Percentiles rank a stretch among this genome's conserved stretches.
phyloP scores from a whole-genome alignment of 306 rosid genomes.

The Rubus idaeus region DNA sequence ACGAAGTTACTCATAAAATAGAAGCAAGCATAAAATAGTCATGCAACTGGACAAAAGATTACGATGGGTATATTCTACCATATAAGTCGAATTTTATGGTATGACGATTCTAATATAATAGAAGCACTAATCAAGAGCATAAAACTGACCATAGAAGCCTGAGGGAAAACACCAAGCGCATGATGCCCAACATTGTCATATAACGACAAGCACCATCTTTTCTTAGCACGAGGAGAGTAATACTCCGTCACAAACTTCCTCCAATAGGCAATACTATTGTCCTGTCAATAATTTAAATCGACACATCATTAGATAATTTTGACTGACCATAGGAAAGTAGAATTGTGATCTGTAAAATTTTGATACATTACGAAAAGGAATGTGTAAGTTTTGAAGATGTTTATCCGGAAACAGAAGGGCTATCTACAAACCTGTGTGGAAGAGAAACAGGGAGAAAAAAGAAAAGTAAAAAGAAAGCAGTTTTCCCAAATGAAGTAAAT shows the following conservation, averaged over 20 bases:
- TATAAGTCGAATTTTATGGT: not conserved
- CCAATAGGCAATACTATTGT: constrained; percentile 94
- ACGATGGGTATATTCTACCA: not conserved
- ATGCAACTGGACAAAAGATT: not conserved
- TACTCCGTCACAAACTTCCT: constrained; percentile 94
- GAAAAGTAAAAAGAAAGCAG: not conserved
- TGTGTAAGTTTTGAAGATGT: not conserved
- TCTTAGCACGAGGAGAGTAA: constrained; percentile 94
- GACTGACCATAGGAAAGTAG: too few species aligned
- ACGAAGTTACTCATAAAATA: not conserved
- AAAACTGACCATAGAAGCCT: constrained; percentile 77
- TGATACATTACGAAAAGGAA: not conserved
- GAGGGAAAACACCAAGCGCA: constrained; percentile 93
- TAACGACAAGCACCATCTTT: constrained; percentile 91
- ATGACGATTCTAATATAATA: not conserved
- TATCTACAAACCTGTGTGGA: not conserved
- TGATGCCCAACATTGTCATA: constrained; percentile 87
- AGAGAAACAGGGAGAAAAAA: not conserved
- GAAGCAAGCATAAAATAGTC: not conserved
- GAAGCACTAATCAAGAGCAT: constrained; percentile 2
- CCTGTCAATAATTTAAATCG: constrained; percentile 45
- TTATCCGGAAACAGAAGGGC: too few species aligned
- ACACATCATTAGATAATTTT: constrained; percentile 9
- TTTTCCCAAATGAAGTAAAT: constrained; percentile 1
- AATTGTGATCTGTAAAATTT: not conserved